Evolutionary conservation across 2,329 filamentous ascomycete species (phyloP).

Genomic region (Boeremia exigua): DNA sequence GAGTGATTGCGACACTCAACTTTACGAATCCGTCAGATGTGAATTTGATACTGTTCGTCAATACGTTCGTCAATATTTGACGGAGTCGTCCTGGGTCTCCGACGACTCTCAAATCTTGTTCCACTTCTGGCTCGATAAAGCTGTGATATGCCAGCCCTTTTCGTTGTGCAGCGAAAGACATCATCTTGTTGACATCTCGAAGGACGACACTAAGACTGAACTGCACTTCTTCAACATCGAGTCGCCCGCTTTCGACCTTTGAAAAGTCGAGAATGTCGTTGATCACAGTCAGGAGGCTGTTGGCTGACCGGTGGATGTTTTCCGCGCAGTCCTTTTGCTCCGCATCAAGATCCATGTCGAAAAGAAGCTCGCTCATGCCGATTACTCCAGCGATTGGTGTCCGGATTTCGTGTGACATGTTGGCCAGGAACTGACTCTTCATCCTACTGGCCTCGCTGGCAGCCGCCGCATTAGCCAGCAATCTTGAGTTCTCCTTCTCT

Average conservation of each 20-base stretch:
- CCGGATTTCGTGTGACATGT: constrained; percentile 82
- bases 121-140: constrained; percentile 67
- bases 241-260: constrained; percentile 78
- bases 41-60: constrained; percentile 62
- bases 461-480: constrained; percentile 76
- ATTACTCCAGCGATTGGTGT: constrained; percentile 82
- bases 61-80: constrained; percentile 81
- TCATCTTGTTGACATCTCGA: constrained; percentile 83
- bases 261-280: constrained; percentile 92
- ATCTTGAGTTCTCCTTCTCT: constrained; percentile 71
- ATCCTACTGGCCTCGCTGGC: constrained; percentile 81
- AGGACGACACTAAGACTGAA: constrained; percentile 77
- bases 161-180: constrained; percentile 81
- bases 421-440: constrained; percentile 80
- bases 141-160: constrained; percentile 77
- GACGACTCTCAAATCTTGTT: constrained; percentile 76
- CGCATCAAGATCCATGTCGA: constrained; percentile 70
- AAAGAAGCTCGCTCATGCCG: constrained; percentile 77
- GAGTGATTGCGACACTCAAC: constrained; percentile 68
- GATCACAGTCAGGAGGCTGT: constrained; percentile 83
- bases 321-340: constrained; percentile 78
- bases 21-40: constrained; percentile 52
- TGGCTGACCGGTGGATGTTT: constrained; percentile 79
- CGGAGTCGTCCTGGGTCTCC: constrained; percentile 84
- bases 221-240: constrained; percentile 81